Evolutionary conservation across 108 stramenopile genomes (phyloP), one percentile per base, ranked within the genome.

Genomic region (Cyclotella cryptica): DNA sequence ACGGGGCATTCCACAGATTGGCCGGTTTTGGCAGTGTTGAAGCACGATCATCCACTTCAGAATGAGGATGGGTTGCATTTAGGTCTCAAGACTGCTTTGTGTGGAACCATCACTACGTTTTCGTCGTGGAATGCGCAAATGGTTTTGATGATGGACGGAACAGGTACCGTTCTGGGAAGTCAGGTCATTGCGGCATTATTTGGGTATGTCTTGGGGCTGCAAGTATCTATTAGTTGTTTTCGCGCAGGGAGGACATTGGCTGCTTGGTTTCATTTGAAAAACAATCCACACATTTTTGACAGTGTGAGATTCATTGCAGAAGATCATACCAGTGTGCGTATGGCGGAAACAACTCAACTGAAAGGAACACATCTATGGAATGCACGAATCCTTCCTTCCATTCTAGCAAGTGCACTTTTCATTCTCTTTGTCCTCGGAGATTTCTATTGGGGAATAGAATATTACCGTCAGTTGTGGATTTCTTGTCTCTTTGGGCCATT

Each of bases 121-220:
- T 84, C 89, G 1, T 88, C 88, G n/a, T 94, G 90, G 90, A 92
- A 94, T 69, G 66, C 89, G 11, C 91, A 92, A 84, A 92, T 92
- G 93, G 88, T 94, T 0, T 29, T 79, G 19, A 92, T 94, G 91
- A 70, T 94, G 77, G 82, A 85, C 22, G 93, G 91, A 8, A 79
- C 88, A 5, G 79, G 78, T 0, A 75, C 81, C 11, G 85, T 66
- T 30, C 74, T 94, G 0, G 90, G 89, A 12, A 58, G 80, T 27
- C 90, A 92, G 60, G 71, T 91, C 0, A 42, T 81, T 0, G 43
- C 90, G 0, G 87, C 91, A 11, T 40, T 92, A 42, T 90, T 85
- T 74, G 93, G 93, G 6, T 94, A 92, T 65, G 26, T 92, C 10
- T 40, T 94, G 15, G 93, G 93, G 21, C 35, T 89, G 51, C 74